Evolutionary conservation across 306 rosid genomes (phyloP).

Genomic region (Lathyrus aphaca): DNA sequence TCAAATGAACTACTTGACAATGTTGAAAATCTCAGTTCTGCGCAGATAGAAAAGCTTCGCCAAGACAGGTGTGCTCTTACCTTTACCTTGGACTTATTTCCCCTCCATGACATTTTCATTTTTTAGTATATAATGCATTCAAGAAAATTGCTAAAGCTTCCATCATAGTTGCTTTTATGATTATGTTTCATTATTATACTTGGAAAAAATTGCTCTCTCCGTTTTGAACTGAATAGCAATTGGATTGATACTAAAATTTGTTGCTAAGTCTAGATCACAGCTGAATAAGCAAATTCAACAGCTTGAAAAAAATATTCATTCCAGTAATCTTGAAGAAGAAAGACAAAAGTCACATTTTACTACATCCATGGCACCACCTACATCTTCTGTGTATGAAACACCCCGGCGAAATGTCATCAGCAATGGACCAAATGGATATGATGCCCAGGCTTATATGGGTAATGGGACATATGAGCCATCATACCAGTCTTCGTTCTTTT

Average conservation of each 20-base stretch:
- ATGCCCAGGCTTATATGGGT: conserved; percentile 53
- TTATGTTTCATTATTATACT: conserved; percentile 23
- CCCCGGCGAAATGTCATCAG: conserved; percentile 59
- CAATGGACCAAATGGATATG: conserved; percentile 58
- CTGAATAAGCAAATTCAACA: conserved; percentile 83
- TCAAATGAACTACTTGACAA: conserved; percentile 91
- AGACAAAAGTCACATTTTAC: conserved; percentile 72
- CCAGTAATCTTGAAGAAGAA: conserved; percentile 61
- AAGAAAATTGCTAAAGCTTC: conserved; percentile 22
- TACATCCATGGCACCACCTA: conserved; percentile 62
- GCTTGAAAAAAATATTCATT: conserved; percentile 66
- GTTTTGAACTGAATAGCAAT: conserved; percentile 14
- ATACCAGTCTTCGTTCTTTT: conserved; percentile 57
- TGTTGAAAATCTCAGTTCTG: conserved; percentile 65
- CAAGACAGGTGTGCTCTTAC: conserved; percentile 72
- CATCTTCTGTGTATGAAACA: conserved; percentile 68
- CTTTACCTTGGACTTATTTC: conserved; percentile 31
- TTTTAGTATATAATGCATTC: conserved; percentile 20
- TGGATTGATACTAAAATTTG: conserved; percentile 33
- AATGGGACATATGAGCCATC: conserved; percentile 57
- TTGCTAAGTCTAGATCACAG: conserved; percentile 73
- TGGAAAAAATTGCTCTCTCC: conserved; percentile 23
- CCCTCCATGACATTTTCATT: conserved; percentile 12
- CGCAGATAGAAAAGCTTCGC: conserved; percentile 70
- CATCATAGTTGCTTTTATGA: background rate